These are phyloP conservation scores for Hydnomerulius pinastri DNA, from an alignment of 768 basidiomycete genomes.

Conservation along the genomic window DNA sequence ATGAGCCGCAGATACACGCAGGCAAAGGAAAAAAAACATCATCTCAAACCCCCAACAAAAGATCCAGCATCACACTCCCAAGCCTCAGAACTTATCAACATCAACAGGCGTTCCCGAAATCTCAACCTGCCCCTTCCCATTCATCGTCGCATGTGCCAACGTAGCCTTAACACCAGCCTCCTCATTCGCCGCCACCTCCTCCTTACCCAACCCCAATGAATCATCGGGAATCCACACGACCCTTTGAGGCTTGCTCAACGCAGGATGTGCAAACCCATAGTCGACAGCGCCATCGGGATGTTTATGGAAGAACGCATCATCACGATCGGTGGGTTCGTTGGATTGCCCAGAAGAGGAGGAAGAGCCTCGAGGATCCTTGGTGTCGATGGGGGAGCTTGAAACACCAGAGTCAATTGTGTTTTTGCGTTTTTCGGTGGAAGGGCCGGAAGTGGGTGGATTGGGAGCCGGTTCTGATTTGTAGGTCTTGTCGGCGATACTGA, in stretches of 20 bases:
- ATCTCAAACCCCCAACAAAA: too few species aligned
- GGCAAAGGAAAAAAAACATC: too few species aligned
- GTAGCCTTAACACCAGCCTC: slow-evolving; percentile 54
- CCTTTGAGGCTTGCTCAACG: slow-evolving; percentile 69
- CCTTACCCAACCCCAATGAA: slow-evolving; percentile 46
- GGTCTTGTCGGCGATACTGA: slow-evolving; percentile 74
- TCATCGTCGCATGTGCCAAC: slow-evolving; percentile 54
- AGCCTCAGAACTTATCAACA: slow-evolving; percentile 31
- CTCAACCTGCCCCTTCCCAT: slow-evolving; percentile 58
- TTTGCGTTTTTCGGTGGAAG: slow-evolving; percentile 17
- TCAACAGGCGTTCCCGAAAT: slow-evolving; percentile 25
- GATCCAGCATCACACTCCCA: too few species aligned
- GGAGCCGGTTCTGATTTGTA: slow-evolving; percentile 32
- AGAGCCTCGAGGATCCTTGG: not conserved
- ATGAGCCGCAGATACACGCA: too few species aligned
- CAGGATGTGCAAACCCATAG: slow-evolving; percentile 88
- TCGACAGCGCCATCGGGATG: slow-evolving; percentile 33
- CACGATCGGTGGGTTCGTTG: slow-evolving; percentile 8
- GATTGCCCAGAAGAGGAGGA: slow-evolving; percentile 4
- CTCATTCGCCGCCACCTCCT: slow-evolving; percentile 60
- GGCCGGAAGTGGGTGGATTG: not conserved
- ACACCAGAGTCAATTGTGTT: slow-evolving; percentile 11
- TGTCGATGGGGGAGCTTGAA: slow-evolving; percentile 7
- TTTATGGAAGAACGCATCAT: slow-evolving; percentile 25
- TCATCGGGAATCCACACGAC: slow-evolving; percentile 88